phyloP scores from a whole-genome alignment of 202 grass and related monocot genomes.

The Cymbopogon flexuosus region DNA sequence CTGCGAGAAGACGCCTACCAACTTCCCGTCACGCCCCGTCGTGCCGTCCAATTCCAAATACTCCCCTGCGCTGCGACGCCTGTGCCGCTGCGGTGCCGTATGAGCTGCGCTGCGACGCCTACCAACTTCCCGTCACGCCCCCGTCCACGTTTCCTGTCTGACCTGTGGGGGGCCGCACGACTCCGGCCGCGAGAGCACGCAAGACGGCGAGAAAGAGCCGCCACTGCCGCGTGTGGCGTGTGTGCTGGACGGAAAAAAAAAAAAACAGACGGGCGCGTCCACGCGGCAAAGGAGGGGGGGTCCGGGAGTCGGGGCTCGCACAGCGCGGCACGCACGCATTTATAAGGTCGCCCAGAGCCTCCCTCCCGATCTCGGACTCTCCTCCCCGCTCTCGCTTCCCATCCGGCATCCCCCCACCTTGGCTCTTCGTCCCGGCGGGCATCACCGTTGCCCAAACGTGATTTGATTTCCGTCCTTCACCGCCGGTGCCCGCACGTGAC shows the following conservation, averaged over 20 bases:
- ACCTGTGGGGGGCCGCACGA: neutral
- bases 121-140: neutral
- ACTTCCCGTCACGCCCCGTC: neutral
- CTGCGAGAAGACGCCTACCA: neutral
- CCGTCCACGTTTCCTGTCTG: neutral
- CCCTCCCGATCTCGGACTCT: neutral
- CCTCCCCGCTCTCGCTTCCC: neutral
- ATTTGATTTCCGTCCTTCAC: neutral
- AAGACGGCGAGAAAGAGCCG: no score
- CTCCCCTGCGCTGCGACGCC: no score
- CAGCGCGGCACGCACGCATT: neutral
- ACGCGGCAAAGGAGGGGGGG: neutral
- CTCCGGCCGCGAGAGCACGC: no score
- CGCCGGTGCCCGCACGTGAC: neutral
- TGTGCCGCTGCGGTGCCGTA: no score
- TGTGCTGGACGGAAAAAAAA: neutral
- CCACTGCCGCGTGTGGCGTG: neutral
- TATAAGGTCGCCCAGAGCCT: neutral
- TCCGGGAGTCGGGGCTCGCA: neutral
- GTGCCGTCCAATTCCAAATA: no score
- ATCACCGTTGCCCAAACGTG: neutral
- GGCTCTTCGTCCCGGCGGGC: neutral
- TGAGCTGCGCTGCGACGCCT: neutral
- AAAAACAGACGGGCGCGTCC: neutral
- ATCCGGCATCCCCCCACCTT: no score